Conservation (phyloP, 2,329 filamentous ascomycete genomes). For the Talaromyces sp. region DNA sequence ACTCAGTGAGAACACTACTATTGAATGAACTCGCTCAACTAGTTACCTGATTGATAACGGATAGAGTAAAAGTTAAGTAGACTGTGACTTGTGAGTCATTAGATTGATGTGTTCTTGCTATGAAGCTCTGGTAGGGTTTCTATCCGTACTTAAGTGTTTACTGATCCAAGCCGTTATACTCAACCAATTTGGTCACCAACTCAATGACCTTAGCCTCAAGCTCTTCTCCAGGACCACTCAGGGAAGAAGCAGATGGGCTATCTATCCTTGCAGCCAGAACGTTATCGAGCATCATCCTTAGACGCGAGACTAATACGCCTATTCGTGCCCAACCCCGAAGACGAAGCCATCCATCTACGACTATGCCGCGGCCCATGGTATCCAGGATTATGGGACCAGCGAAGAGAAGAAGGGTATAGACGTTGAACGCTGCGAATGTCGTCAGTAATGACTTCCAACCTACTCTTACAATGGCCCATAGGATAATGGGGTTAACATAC, state of each 20-base stretch:
- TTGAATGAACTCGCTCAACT: not conserved
- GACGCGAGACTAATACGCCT: conserved; percentile 77
- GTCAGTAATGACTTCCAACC: not conserved
- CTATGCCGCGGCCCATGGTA: conserved; percentile 76
- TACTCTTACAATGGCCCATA: not conserved
- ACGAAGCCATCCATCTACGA: conserved; percentile 87
- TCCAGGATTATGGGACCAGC: conserved; percentile 81
- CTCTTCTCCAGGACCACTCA: not conserved
- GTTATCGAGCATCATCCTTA: conserved; percentile 83
- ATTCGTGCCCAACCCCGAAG: conserved; percentile 92
- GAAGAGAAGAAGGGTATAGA: conserved; percentile 84
- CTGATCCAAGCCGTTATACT: conserved; percentile 80
- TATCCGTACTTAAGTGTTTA: conserved; percentile 20
- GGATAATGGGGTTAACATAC: conserved; percentile 49
- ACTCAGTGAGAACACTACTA: conserved; percentile 1
- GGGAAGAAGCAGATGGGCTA: conserved; percentile 50
- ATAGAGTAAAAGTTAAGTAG: not conserved
- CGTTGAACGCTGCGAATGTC: conserved; percentile 64
- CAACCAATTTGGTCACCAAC: conserved; percentile 75
- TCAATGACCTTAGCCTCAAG: conserved; percentile 59
- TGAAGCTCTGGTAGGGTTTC: not conserved
- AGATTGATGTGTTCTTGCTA: not conserved
- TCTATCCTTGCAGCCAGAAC: conserved; percentile 78
- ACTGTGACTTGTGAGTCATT: not conserved
- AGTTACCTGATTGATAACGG: not conserved